These are phyloP conservation scores for Blattamonas nauphoetae DNA, from an alignment of 78 protist species.

Conservation along the genomic window DNA sequence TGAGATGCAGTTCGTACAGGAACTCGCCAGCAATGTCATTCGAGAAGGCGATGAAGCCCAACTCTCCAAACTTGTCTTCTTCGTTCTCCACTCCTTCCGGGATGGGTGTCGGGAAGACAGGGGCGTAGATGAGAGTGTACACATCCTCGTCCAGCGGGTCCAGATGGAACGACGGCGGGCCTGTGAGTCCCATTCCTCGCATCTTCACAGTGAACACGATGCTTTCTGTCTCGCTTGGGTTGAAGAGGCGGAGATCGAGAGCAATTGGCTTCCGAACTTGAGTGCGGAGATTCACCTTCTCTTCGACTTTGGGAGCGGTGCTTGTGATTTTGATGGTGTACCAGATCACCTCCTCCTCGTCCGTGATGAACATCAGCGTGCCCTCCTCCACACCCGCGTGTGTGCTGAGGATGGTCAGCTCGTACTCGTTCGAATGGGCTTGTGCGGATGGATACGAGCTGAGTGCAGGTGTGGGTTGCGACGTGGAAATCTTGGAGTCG, in stretches of 20 bases:
- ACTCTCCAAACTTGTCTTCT: not conserved
- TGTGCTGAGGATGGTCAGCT: not conserved
- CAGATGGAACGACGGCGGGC: not conserved
- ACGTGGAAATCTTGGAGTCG: not conserved
- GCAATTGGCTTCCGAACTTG: conserved; percentile 15
- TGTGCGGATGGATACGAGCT: not conserved
- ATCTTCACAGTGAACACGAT: not conserved
- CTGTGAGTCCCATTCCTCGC: not conserved
- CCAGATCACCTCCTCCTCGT: conserved; percentile 43
- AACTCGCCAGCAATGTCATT: not conserved
- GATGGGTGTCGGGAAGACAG: not conserved
- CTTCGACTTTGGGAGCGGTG: conserved; percentile 35
- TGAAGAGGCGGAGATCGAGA: not conserved
- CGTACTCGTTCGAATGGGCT: too few species aligned
- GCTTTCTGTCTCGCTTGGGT: not conserved
- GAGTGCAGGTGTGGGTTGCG: not conserved
- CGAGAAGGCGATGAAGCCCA: not conserved
- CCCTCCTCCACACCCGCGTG: conserved; percentile 23
- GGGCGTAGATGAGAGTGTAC: not conserved
- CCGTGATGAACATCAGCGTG: conserved; percentile 40
- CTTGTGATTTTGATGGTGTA: conserved; percentile 37
- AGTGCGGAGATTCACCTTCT: not conserved
- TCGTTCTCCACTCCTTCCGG: not conserved
- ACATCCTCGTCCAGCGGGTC: not conserved
- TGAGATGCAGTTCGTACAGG: not conserved